phyloP scores from a whole-genome alignment of 345 rosid genomes.

The Clarkia xantiana region DNA sequence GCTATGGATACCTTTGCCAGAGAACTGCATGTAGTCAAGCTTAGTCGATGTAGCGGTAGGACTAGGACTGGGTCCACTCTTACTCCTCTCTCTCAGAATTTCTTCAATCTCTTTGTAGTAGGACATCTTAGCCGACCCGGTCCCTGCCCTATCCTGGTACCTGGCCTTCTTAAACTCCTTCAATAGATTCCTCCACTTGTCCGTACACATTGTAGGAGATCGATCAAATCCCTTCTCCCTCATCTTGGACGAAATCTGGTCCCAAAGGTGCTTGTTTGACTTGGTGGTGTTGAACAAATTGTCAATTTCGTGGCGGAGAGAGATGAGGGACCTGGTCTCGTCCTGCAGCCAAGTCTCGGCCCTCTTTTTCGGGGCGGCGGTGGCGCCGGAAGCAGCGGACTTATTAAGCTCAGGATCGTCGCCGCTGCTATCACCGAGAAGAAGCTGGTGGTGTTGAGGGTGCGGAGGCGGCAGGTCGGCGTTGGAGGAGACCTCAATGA shows the following conservation, averaged over 20 bases:
- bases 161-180: conserved; percentile 91
- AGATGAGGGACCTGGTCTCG: conserved; percentile 76
- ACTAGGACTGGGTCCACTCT: conserved; percentile 50
- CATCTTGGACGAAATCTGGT: conserved; percentile 80
- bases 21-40: conserved; percentile 79
- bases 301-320: conserved; percentile 73
- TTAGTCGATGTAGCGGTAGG: conserved; percentile 42
- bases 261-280: conserved; percentile 98
- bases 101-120: conserved; percentile 93
- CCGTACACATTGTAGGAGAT: conserved; percentile 97
- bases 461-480: conserved; percentile 36
- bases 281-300: conserved; percentile 83
- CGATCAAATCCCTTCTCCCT: conserved; percentile 93
- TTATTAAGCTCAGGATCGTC: conserved; percentile 66
- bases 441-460: conserved; percentile 40
- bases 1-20: conserved; percentile 57
- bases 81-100: conserved; percentile 75
- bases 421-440: conserved; percentile 57
- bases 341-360: conserved; percentile 99
- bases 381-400: not conserved
- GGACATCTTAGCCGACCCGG: conserved; percentile 86
- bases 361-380: conserved; percentile 68
- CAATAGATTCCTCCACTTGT: conserved; percentile 95
- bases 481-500: conserved; percentile 57
- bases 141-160: conserved; percentile 54